These are phyloP conservation scores for Ogataea degrootiae DNA, from an alignment of 805 yeast species.

Conservation along the genomic window DNA sequence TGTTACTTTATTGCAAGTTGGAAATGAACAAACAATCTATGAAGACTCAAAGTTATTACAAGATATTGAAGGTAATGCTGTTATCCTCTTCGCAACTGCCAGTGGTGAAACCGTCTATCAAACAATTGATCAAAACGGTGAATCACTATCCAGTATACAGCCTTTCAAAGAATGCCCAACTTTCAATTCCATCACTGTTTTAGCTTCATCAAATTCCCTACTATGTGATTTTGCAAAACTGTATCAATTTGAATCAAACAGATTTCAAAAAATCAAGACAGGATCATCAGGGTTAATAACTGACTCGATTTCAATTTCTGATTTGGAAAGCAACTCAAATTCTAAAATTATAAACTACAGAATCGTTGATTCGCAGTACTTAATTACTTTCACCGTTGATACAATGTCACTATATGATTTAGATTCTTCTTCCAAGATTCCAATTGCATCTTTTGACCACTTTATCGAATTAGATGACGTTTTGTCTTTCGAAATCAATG, in stretches of 20 bases:
- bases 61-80: slow-evolving; percentile 6
- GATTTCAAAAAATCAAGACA: slow-evolving; percentile 4
- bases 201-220: slow-evolving; percentile 3
- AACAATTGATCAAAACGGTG: background rate
- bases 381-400: slow-evolving; percentile 13
- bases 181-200: slow-evolving; percentile 6
- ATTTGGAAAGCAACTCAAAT: background rate
- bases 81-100: slow-evolving; percentile 4
- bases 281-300: slow-evolving; percentile 3
- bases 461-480: slow-evolving; percentile 20
- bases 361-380: slow-evolving; percentile 15
- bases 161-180: slow-evolving; percentile 4
- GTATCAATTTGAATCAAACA: slow-evolving; percentile 8
- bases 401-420: slow-evolving; percentile 17
- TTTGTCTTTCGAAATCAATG: slow-evolving; percentile 4
- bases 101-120: background rate
- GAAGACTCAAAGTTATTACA: slow-evolving; percentile 1
- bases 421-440: slow-evolving; percentile 5
- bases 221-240: slow-evolving; percentile 11
- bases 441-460: slow-evolving; percentile 1
- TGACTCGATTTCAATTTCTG: background rate
- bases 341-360: slow-evolving; percentile 2
- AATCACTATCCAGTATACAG: background rate
- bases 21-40: background rate
- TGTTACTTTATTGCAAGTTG: background rate